Base-by-base conservation (phyloP, 352 stramenopile genomes). In the Phytopythium kandeliae region DNA sequence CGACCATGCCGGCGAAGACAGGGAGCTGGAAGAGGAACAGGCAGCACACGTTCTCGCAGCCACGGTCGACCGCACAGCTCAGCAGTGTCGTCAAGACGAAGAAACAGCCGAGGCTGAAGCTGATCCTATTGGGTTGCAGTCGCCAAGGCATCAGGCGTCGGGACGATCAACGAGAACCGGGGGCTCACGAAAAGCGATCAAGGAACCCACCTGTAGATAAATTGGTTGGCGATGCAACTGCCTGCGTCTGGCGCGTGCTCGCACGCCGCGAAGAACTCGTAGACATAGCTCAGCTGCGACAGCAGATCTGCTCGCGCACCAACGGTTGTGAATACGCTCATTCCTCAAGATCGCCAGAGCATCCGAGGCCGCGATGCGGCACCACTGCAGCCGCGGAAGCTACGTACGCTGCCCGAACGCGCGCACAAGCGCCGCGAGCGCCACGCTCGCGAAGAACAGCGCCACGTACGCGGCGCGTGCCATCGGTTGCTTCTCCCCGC, bases 381-480 rank as follows among this genome's bases (percentile, higher is more conserved):
- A 4, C 36, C 2, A 12, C 22, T 4, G 16, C 36, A 2, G 8
- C 22, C 22, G 15, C 22, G 21, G 16, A 40, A 25, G 31, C 17
- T 15, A 42, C 57, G 24, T 56, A 89, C 78, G 67, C 51, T 84
- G 58, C 5, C 77, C 77, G 49, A 86, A 87, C 48, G 66, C 63
- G 25, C 73, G 77, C 43, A 89, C 50, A n/a, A 85, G 54, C 36
- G 69, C 67, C 4, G 80, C 80, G 17, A 53, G 55, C 22, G 70
- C 52, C 33, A 77, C 63, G 57, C 67, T 89, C 43, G 62, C 48
- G 63, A 91, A 91, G 73, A 91, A 84, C 48, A 89, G 71, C 61
- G 64, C 62, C n/a, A 85, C 55, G 51, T 87, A 86, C 46, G 58
- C 70, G 10, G 67, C 47, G 26, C 74, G 70, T 31, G 63, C 50